These are phyloP conservation scores for Rhododendron ferrugineum DNA, from an alignment of 148 eudicot genomes.

Conservation along the genomic window DNA sequence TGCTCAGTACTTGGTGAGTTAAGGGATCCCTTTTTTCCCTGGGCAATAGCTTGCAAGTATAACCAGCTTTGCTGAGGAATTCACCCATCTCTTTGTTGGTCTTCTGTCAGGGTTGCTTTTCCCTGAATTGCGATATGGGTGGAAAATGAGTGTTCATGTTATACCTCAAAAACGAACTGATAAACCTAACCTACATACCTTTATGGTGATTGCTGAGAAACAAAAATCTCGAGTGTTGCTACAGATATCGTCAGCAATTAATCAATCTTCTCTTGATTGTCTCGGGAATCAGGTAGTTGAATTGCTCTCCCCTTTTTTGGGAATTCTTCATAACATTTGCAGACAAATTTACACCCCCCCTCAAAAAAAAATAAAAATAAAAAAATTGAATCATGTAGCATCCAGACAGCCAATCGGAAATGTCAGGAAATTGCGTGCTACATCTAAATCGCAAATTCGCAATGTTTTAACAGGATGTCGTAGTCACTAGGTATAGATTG, in stretches of 20 bases:
- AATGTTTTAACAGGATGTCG: not conserved
- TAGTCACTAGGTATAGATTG: not conserved
- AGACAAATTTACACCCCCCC: not conserved
- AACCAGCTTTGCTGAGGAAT: not conserved
- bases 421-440: not conserved
- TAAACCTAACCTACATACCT: constrained; percentile 55
- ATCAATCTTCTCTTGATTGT: constrained; percentile 31
- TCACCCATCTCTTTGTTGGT: not conserved
- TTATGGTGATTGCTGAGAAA: constrained; percentile 77
- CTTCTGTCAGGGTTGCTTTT: constrained; percentile 58
- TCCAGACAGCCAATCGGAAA: not conserved
- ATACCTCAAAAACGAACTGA: constrained; percentile 50
- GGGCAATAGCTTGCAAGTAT: constrained; percentile 6
- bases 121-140: constrained; percentile 81
- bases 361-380: no score
- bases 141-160: constrained; percentile 69
- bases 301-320: not conserved
- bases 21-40: not conserved
- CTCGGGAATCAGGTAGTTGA: constrained; percentile 49
- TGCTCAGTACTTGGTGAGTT: not conserved
- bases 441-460: not conserved
- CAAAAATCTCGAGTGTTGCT: constrained; percentile 35
- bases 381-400: not conserved
- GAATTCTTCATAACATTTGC: not conserved
- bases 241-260: constrained; percentile 43